A percentile compares a stretch with the other conserved stretches of the same genome.
These are phyloP conservation scores for Chlamydomonas sp. DNA, from an alignment of 139 green algal genomes.

Conservation along the genomic window DNA sequence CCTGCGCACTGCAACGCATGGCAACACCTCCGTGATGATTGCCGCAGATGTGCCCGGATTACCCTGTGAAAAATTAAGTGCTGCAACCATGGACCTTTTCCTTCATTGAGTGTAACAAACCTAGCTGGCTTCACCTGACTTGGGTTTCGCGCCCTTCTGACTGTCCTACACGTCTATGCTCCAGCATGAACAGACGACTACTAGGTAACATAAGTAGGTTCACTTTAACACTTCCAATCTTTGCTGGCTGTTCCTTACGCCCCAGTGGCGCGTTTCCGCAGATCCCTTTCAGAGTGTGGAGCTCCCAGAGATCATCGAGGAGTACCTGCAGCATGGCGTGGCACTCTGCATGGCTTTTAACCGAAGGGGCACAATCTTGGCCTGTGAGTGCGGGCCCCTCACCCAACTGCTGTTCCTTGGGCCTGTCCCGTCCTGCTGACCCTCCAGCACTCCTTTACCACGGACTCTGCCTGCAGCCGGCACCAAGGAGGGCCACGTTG, in stretches of 20 bases:
- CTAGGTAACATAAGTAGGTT: conserved; percentile 37
- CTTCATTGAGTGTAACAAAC: neutral
- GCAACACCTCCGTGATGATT: too few relatives aligned
- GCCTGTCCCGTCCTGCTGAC: neutral
- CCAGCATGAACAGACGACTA: conserved; percentile 61
- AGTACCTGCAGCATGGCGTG: conserved; percentile 63
- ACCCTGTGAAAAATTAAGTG: neutral
- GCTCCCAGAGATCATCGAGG: conserved; percentile 79
- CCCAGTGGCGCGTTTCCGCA: conserved; percentile 36
- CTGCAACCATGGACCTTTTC: neutral
- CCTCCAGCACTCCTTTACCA: neutral
- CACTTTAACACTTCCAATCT: neutral
- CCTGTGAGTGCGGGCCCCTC: conserved; percentile 51
- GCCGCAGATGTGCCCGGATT: too few relatives aligned
- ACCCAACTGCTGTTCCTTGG: too few relatives aligned
- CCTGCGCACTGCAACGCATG: too few relatives aligned
- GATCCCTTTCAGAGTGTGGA: conserved; percentile 68
- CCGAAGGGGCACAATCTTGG: conserved; percentile 78
- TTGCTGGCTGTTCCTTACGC: neutral
- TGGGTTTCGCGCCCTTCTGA: too few relatives aligned
- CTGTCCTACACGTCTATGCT: neutral
- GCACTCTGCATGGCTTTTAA: conserved; percentile 81
- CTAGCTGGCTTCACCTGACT: too few relatives aligned
- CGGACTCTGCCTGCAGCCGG: conserved; percentile 64
- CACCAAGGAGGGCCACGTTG: conserved; percentile 74